Evolutionary conservation across 2,329 filamentous ascomycete genomes (phyloP), one percentile per base, ranked within the genome.

Genomic region (Monilinia polystroma): DNA sequence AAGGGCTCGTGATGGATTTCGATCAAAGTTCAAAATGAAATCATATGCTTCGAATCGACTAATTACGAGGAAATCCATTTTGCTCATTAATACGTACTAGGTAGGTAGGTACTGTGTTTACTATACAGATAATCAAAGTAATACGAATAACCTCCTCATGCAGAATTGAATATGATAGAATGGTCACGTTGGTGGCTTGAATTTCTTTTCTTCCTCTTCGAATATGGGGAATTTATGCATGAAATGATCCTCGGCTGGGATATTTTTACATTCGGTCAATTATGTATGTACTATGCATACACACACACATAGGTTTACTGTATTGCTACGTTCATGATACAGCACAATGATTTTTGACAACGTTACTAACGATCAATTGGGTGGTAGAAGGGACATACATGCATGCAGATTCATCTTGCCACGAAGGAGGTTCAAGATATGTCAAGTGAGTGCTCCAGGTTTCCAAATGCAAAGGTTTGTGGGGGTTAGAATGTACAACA

Each of bases 171-270:
- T 20, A n/a, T 12, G 7, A 47, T n/a, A n/a, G 32, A 29, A 53
- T 38, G 29, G 23, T 38, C 45, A 51, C 45, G 45, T 60, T 23
- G 58, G n/a, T 60, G 58, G 58, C 45, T 51, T 51, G 45, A 23
- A 18, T 51, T 26, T n/a, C 56, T 23, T 10, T 18, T 32, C 20
- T 47, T 8, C 45, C 7, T 38, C 29, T 60, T 49, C 23, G 43
- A 60, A 49, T 29, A 23, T 49, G 57, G 57, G 49, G 11, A 29
- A 29, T 12, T 23, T 29, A 51, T 60, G 58, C 45, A 60, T 51
- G 58, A 60, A 60, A 51, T 60, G 58, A 60, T 60, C 58, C 58
- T 51, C 58, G n/a, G 16, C 45, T 51, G 47, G 45, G 45, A 60
- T 60, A 60, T 51, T 2, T 45, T 45, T 29, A 49, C n/a, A 35